Evolutionary conservation across 805 yeast genomes (phyloP).

Genomic region (Maudiozyma serrabonitensis): DNA sequence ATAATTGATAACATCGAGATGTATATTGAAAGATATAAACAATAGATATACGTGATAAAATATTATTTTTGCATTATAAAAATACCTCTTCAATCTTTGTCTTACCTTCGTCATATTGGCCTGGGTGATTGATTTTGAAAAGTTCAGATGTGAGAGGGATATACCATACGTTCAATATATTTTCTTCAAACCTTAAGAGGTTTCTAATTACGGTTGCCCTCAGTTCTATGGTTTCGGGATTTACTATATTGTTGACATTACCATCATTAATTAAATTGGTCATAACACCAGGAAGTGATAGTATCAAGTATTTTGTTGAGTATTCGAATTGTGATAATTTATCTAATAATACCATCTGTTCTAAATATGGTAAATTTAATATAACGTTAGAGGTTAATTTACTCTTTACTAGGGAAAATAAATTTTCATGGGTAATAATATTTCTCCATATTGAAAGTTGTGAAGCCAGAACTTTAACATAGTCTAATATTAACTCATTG

Average conservation of each 20-base stretch:
- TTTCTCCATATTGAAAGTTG: slow-evolving; percentile 19
- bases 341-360: slow-evolving; percentile 25
- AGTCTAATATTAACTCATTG: slow-evolving; percentile 6
- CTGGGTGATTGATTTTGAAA: slow-evolving; percentile 1
- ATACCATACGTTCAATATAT: slow-evolving; percentile 18
- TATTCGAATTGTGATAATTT: slow-evolving; percentile 16
- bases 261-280: slow-evolving; percentile 14
- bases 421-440: slow-evolving; percentile 10
- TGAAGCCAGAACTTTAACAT: slow-evolving; percentile 12
- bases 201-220: slow-evolving; percentile 19
- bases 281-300: slow-evolving; percentile 20
- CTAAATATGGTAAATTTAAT: slow-evolving; percentile 22
- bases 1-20: not conserved
- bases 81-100: slow-evolving; percentile 9
- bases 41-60: not conserved
- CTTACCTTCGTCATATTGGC: not conserved
- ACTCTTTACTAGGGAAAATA: slow-evolving; percentile 15
- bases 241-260: slow-evolving; percentile 11
- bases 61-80: not conserved
- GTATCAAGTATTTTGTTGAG: slow-evolving; percentile 11
- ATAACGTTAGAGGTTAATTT: slow-evolving; percentile 14
- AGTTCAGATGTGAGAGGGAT: slow-evolving; percentile 16
- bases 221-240: slow-evolving; percentile 18
- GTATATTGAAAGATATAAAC: not conserved
- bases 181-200: slow-evolving; percentile 10